These are phyloP conservation scores for Hortaea werneckii DNA, from an alignment of 2,329 filamentous ascomycete species.

Conservation along the genomic window DNA sequence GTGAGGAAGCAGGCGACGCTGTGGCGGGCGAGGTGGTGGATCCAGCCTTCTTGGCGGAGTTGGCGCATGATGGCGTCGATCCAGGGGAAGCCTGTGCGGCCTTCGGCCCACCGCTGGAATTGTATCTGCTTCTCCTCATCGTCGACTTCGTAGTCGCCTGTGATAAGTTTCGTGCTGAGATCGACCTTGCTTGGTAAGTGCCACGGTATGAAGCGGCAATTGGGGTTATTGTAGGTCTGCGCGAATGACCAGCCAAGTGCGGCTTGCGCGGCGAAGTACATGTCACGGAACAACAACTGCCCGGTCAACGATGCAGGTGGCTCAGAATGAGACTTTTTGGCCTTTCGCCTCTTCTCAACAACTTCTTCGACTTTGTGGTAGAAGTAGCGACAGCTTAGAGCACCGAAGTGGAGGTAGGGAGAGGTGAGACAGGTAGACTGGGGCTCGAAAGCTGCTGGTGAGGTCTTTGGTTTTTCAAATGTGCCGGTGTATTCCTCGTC, in stretches of 20 bases:
- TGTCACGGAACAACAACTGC: slow-evolving; percentile 67
- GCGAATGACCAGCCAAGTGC: slow-evolving; percentile 53
- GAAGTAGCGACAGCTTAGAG: slow-evolving; percentile 57
- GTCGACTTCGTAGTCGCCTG: slow-evolving; percentile 55
- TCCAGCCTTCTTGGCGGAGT: slow-evolving; percentile 62
- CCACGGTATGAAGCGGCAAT: slow-evolving; percentile 70
- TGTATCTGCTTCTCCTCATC: slow-evolving; percentile 50
- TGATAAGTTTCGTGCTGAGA: slow-evolving; percentile 39
- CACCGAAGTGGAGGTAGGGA: slow-evolving; percentile 65
- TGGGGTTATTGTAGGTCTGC: slow-evolving; percentile 54
- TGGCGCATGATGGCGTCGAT: slow-evolving; percentile 75
- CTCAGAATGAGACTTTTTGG: slow-evolving; percentile 39
- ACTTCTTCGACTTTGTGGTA: slow-evolving; percentile 62
- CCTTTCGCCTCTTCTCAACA: slow-evolving; percentile 46
- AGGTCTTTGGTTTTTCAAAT: slow-evolving; percentile 67
- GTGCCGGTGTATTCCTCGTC: slow-evolving; percentile 59
- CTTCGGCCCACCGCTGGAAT: slow-evolving; percentile 59
- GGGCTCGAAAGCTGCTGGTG: slow-evolving; percentile 61
- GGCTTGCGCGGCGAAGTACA: slow-evolving; percentile 74
- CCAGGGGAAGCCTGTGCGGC: slow-evolving; percentile 66
- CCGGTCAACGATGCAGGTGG: slow-evolving; percentile 62
- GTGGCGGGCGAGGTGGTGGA: slow-evolving; percentile 68
- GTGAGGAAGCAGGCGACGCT: slow-evolving; percentile 76
- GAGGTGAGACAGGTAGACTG: slow-evolving; percentile 65
- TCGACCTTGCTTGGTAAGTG: slow-evolving; percentile 56